Base-by-base conservation (phyloP, 2,329 filamentous ascomycete species). In the Moelleriella libera region DNA sequence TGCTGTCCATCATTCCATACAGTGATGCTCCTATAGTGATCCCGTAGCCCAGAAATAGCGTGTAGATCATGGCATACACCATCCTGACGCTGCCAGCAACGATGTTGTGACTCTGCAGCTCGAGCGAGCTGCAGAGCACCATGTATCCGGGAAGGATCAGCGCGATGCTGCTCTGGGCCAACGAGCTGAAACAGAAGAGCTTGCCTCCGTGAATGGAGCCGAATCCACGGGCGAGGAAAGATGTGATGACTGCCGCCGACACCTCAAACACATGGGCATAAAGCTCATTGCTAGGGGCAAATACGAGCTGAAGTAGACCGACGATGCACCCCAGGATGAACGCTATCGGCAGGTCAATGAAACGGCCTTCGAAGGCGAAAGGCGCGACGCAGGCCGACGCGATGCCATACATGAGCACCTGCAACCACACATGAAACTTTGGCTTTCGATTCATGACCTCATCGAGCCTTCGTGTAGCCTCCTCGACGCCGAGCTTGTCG, bases 381-480 rank as follows among this genome's bases (percentile, higher is more conserved):
- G 85, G 85, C 0, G 83, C 86, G 1, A 92, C 86, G 6, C 72
- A 76, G 0, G 80, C 82, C 10, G 84, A 87, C 1, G 87, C 86
- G 5, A 88, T 64, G 0, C 88, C 88, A 54, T 87, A 89, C 32
- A 88, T 66, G 1, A 80, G 62, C 1, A 94, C 78, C 2, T 70
- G 67, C 21, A 75, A 53, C 75, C 73, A 76, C 6, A 65, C 63
- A 40, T 64, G 63, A 51, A 70, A 75, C 54, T 76, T 75, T 45
- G 61, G 55, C 42, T 69, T 67, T 4, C 65, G 62, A 0, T 57
- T 56, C 49, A 73, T 72, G 5, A 78, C 69, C 2, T 72, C 70
- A 44, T 85, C 75, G 1, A 88, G 66, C 14, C 75, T 70, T 8
- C 67, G 62, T 1, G 76, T 83, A 1, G 82, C 84, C 53, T 86